A percentile compares a stretch with the other conserved stretches of the same genome.
Conservation (phyloP, 345 rosid species). For the Sisymbrium irio region DNA sequence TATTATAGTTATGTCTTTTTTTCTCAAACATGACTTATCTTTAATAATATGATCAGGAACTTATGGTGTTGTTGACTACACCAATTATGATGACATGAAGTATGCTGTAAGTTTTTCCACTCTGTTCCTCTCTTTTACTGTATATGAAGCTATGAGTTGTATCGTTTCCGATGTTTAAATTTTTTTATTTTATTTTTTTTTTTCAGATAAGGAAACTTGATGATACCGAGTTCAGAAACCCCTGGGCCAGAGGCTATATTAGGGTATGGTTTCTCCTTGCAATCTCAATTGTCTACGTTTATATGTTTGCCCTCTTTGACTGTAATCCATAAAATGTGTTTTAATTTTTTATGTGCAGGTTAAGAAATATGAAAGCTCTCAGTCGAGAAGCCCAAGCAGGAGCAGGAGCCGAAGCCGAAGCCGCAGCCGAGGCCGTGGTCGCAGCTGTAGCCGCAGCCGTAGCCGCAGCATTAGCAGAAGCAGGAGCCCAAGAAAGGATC, state of each 20-base stretch:
- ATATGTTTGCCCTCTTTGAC: background rate
- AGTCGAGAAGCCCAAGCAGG: constrained; percentile 65
- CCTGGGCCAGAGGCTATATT: constrained; percentile 79
- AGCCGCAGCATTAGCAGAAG: constrained; percentile 57
- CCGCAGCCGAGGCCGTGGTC: constrained; percentile 48
- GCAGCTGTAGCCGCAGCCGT: constrained; percentile 51
- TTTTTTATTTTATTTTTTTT: background rate
- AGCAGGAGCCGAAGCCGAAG: constrained; percentile 42
- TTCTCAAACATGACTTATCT: background rate
- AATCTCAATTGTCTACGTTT: background rate
- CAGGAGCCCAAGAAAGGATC: constrained; percentile 56
- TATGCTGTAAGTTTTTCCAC: constrained; percentile 70
- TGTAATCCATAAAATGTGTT: background rate
- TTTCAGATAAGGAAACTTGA: constrained; percentile 68
- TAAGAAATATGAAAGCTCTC: constrained; percentile 58
- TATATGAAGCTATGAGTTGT: background rate
- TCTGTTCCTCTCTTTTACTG: background rate
- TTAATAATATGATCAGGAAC: constrained; percentile 51
- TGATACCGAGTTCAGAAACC: constrained; percentile 83
- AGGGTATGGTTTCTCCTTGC: constrained; percentile 43
- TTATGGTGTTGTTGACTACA: constrained; percentile 89
- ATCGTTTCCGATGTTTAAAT: background rate
- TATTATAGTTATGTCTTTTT: background rate
- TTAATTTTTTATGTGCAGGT: constrained; percentile 44
- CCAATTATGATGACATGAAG: constrained; percentile 92